Evolutionary conservation across 768 basidiomycete genomes (phyloP), one percentile per base, ranked within the genome.

Genomic region (Mycena polygramma): DNA sequence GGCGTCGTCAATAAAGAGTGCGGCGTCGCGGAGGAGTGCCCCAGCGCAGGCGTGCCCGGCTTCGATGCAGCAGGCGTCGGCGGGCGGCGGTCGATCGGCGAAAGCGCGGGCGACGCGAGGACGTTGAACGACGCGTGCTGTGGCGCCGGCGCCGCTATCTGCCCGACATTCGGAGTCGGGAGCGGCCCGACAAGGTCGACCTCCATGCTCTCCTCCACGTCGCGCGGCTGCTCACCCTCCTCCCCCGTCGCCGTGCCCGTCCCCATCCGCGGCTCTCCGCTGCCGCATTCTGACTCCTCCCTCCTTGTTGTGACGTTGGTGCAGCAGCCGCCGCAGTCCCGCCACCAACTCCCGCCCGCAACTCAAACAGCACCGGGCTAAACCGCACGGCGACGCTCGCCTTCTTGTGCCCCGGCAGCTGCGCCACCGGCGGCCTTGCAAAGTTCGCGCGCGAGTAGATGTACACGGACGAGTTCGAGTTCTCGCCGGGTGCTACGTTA

Each of bases 371-470:
- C 24, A 98, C 86, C 0, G 97, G 98, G 37, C 94, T 97, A 81
- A 99, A 99, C 54, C 91, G 86, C 45, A 99, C 96, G 1, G 94
- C 97, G 4, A 99, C 92, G 74, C 94, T 96, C 0, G 97, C 92
- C 75, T 97, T 98, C 82, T 96, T 95, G 84, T 98, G 95, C 2
- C 98, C 98, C 4, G 98, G 97, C 7, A 99, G 84, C 77, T 97
- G 96, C 17, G 96, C 98, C 66, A 99, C 90, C 0, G 98, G 97
- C 1, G 95, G 93, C 51, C 94, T 85, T 0, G 95, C 91, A 79
- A 99, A 94, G 81, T 98, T 99, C 49, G 95, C 95, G 39, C 98
- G 89, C 10, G 96, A 94, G 81, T 99, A 99, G 75, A 99, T 94
- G 83, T 94, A 98, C 36, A 99, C 97, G 4, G 86, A 87, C 6